Evolutionary conservation across 140 eudicot species (phyloP), one percentile per base, ranked within the genome.

Genomic region (Anethum foeniculum): DNA sequence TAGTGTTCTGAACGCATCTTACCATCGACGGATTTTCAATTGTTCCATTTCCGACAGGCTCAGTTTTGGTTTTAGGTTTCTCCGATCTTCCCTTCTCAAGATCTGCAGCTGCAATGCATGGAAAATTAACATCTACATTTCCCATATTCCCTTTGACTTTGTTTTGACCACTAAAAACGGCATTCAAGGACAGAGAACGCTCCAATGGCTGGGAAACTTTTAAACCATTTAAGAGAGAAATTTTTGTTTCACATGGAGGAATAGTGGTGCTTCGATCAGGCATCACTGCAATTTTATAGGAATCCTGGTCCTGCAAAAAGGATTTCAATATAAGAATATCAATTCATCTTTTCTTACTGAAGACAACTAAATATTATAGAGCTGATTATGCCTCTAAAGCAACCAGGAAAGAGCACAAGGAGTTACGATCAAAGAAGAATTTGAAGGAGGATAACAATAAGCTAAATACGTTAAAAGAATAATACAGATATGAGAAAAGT

Each of bases 61-160:
- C 91, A 52, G 74, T 89, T 52, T 76, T 85, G 75, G 77, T 83
- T 77, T 67, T 85, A 39, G 87, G 83, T 23, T 77, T 78, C 82
- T 85, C 98, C 6, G 83, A 64, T 74, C 80, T 88, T 83, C 97
- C 93, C 77, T 86, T 90, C 89, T 93, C 98, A 71, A 90, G 80
- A 87, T 93, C 89, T 6, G 68, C 76, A 49, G 65, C 83, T 30
- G 81, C 19, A 71, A 67, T 28, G 81, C 90, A 88, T 58, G 94
- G 87, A 21, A 88, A 80, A 89, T 84, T 81, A 7, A 83, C 82
- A 81, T 83, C 86, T 56, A 83, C 81, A 73, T 84, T 84, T 75
- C 85, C 94, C 86, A 81, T 81, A 78, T 85, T 84, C 83, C 86
- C 80, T 76, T 85, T 85, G 79, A 86, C 79, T 81, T 79, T 72